Conservation (phyloP, 345 rosid genomes). For the Turnera subulata region DNA sequence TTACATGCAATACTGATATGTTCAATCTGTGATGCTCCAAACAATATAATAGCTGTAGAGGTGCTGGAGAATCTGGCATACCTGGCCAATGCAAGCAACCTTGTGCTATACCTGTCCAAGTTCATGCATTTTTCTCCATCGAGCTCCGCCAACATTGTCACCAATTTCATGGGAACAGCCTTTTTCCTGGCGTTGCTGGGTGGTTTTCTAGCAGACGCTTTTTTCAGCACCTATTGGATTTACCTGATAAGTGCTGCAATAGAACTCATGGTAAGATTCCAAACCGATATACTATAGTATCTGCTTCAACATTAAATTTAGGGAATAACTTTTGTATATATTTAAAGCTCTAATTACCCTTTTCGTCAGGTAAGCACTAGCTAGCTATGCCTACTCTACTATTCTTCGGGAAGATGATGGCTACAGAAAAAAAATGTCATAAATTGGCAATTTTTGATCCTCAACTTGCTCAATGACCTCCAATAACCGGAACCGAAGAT, state of each 20-base stretch:
- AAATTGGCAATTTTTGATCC: no score
- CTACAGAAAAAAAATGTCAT: no score
- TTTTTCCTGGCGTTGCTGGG: constrained; percentile 86
- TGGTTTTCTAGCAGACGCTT: constrained; percentile 77
- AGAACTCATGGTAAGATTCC: constrained; percentile 59
- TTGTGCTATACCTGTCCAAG: constrained; percentile 67
- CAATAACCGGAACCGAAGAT: neutral
- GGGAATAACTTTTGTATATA: no score
- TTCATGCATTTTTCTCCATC: constrained; percentile 83
- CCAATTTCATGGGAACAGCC: constrained; percentile 88
- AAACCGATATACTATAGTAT: no score
- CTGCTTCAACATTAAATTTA: no score
- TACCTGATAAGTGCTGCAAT: constrained; percentile 65
- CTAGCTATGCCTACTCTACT: no score
- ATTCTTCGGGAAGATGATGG: no score
- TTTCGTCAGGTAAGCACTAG: no score
- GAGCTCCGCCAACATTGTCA: constrained; percentile 69
- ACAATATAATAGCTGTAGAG: constrained; percentile 65
- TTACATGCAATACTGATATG: neutral
- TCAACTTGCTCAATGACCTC: neutral
- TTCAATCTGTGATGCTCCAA: constrained; percentile 5
- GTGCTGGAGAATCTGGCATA: constrained; percentile 84
- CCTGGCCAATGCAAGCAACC: constrained; percentile 90
- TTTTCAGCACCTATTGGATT: constrained; percentile 61
- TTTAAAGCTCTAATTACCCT: no score